Base-by-base conservation (phyloP, 1,139 yeast genomes). In the Hyphopichia wangnamkhiaoensis region DNA sequence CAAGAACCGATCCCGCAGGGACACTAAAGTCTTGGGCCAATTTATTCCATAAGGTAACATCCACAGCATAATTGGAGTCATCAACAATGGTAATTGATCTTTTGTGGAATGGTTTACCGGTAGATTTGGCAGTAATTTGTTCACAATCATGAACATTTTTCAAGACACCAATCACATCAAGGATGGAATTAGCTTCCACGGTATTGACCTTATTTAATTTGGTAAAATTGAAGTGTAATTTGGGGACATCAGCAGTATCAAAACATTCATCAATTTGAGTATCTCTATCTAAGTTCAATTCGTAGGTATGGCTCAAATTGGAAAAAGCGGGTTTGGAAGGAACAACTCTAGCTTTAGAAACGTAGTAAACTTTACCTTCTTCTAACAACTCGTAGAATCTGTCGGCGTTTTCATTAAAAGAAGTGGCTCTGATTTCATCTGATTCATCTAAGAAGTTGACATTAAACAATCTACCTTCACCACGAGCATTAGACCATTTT, bases 361-460 rank as follows among this genome's bases (percentile, higher is more conserved):
- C 73, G 54, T 84, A 88, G 60, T 89, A 94, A 5, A 88, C 95
- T 58, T 86, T 84, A 25, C 96, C 97, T 57, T 90, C 98, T 60
- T 86, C 86, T 43, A 94, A 70, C 34, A 80, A 56, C 50, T 84
- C 85, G 63, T 79, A 84, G 54, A 79, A 84, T 56, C 79, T 80
- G 45, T 87, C 95, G 6, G 94, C 97, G 48, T 79, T 76, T 33
- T 89, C 94, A 58, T 87, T 88, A 64, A 94, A 94, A 3, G 95
- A 97, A 7, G 98, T 90, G 13, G 96, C 98, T 54, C 95, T 79
- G 53, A 94, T 94, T 67, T 93, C 98, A 54, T 95, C 96, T 5
- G 96, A 85, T 59, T 94, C 96, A 59, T 94, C 99, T 47, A 91
- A 68, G 48, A 94, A 80, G 51, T 90, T 88, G 31, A 89, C 89